Percentiles rank a stretch among this genome's conserved stretches.
Evolutionary conservation across 106 monocot genomes (phyloP).

Genomic region (Platanthera guangdongensis): DNA sequence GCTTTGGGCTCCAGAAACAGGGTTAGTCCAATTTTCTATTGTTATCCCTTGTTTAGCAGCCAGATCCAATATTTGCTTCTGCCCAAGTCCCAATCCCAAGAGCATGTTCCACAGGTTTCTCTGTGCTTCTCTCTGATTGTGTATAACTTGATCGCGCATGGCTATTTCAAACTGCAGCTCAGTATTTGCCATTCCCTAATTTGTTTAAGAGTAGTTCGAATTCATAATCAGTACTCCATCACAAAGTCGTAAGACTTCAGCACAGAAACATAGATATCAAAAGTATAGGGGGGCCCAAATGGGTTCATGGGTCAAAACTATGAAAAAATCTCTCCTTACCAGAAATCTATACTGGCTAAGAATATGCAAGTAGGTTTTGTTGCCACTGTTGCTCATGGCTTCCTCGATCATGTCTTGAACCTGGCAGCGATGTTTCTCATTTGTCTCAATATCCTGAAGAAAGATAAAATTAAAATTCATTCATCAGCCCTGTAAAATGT

Average conservation of each 20-base stretch:
- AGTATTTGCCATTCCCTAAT: constrained; percentile 84
- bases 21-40: constrained; percentile 59
- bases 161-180: constrained; percentile 98
- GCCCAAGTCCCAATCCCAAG: constrained; percentile 73
- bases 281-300: background rate
- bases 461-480: constrained; percentile 2
- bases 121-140: constrained; percentile 82
- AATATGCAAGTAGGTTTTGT: constrained; percentile 86
- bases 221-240: background rate
- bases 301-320: no score
- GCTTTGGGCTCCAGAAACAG: constrained; percentile 14
- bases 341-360: constrained; percentile 93
- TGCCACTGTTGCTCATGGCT: constrained; percentile 77
- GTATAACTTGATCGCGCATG: constrained; percentile 91
- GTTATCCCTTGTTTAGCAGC: constrained; percentile 79
- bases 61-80: constrained; percentile 63
- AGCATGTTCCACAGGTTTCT: constrained; percentile 83
- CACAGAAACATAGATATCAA: background rate
- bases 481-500: background rate
- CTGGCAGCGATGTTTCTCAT: constrained; percentile 64
- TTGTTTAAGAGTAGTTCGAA: background rate
- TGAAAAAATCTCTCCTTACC: constrained; percentile 34
- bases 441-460: constrained; percentile 77
- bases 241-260: background rate
- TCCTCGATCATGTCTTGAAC: constrained; percentile 94